phyloP scores from a whole-genome alignment of 75 land plant species.

The Pinus albicaulis region DNA sequence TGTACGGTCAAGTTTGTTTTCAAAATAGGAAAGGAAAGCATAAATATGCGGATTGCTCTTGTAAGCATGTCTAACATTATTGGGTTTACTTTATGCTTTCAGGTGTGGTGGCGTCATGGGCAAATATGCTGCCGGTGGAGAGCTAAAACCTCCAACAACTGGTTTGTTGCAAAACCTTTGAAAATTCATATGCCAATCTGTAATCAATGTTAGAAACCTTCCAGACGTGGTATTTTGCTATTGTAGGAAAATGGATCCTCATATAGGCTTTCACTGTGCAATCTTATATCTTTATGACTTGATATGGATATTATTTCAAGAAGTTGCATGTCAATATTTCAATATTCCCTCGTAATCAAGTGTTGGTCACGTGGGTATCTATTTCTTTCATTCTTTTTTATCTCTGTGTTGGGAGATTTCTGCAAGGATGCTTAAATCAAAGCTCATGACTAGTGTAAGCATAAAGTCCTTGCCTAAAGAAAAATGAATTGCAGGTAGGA shows the following conservation, averaged over 20 bases:
- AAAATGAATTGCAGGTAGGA: too few relatives aligned
- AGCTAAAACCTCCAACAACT: slow-evolving; percentile 85
- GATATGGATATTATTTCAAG: background rate
- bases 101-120: slow-evolving; percentile 99
- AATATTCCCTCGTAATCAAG: background rate
- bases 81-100: background rate
- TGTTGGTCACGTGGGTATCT: background rate
- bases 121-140: slow-evolving; percentile 90
- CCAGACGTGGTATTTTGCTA: background rate
- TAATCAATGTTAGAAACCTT: background rate
- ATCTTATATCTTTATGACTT: background rate
- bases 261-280: background rate
- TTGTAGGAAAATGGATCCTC: background rate
- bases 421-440: too few relatives aligned
- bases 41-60: background rate
- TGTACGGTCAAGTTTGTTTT: background rate
- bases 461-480: too few relatives aligned
- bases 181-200: background rate
- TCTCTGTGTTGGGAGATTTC: background rate
- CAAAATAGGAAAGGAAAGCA: slow-evolving; percentile 1
- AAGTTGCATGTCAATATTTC: background rate
- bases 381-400: background rate
- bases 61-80: background rate
- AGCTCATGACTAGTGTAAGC: too few relatives aligned
- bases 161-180: slow-evolving; percentile 36